Evolutionary conservation across 495 filamentous ascomycete genomes (phyloP).

Genomic region (Penicillium odoratum): DNA sequence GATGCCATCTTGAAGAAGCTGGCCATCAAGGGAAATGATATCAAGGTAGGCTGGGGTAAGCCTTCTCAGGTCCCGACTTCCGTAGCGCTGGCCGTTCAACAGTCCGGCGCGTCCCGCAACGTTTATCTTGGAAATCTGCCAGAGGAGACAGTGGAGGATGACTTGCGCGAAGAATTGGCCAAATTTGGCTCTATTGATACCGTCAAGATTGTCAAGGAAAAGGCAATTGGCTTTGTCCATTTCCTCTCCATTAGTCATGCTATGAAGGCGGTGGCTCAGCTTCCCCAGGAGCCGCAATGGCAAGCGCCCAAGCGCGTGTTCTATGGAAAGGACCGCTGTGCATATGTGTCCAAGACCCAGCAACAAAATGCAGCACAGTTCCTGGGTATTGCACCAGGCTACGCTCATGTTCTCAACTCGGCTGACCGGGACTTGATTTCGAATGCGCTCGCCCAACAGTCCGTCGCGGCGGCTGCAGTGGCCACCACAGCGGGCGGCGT

Average conservation of each 20-base stretch:
- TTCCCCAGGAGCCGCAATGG: conserved; percentile 97
- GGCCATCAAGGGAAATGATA: conserved; percentile 95
- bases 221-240: conserved; percentile 97
- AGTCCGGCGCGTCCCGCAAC: conserved; percentile 96
- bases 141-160: conserved; percentile 87
- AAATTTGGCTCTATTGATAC: conserved; percentile 98
- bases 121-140: conserved; percentile 94
- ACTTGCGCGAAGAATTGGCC: conserved; percentile 89
- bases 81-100: conserved; percentile 92
- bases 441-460: conserved; percentile 93
- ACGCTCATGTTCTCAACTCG: conserved; percentile 91
- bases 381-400: conserved; percentile 95
- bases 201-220: conserved; percentile 96
- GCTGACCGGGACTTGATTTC: conserved; percentile 96
- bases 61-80: conserved; percentile 97
- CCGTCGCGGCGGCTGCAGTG: conserved; percentile 93
- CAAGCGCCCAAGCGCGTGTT: conserved; percentile 92
- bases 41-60: conserved; percentile 99
- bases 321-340: conserved; percentile 97
- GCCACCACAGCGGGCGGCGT: conserved; percentile 95
- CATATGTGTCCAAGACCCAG: conserved; percentile 98
- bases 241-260: conserved; percentile 97
- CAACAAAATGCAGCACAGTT: conserved; percentile 99
- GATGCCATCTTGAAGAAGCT: conserved; percentile 99
- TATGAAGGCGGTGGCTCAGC: conserved; percentile 96